Conservation (phyloP, 2,329 filamentous ascomycete genomes). For the Monilinia laxa region DNA sequence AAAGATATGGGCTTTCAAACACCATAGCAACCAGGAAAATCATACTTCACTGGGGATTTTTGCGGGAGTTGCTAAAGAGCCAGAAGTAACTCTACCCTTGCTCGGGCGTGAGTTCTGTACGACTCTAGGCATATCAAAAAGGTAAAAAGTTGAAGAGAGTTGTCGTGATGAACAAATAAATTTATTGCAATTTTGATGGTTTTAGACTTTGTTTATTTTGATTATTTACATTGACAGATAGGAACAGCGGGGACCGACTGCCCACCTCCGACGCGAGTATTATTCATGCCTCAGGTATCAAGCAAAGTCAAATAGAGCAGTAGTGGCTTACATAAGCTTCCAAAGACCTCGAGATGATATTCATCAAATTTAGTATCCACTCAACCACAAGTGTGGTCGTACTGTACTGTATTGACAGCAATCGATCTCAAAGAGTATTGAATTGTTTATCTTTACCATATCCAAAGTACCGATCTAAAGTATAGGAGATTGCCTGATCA, state of each 20-base stretch:
- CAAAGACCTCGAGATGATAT: no score
- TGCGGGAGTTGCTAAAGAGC: slow-evolving; percentile 38
- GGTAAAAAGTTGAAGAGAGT: neutral
- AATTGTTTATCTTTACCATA: no score
- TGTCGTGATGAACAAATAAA: neutral
- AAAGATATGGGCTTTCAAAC: slow-evolving; percentile 4
- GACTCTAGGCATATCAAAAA: slow-evolving; percentile 53
- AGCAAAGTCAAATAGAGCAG: neutral
- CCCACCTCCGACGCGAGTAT: neutral
- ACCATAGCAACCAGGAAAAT: slow-evolving; percentile 17
- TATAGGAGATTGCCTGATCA: no score
- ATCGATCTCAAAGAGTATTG: no score
- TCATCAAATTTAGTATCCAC: no score
- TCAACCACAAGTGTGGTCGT: no score
- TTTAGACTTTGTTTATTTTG: slow-evolving; percentile 21
- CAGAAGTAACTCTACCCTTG: slow-evolving; percentile 45
- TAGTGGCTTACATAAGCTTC: no score
- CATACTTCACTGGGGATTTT: slow-evolving; percentile 43
- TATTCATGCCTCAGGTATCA: neutral
- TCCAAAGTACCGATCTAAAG: no score
- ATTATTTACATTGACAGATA: slow-evolving; percentile 16
- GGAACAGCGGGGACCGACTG: neutral
- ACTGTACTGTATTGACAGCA: no score
- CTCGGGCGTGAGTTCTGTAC: slow-evolving; percentile 47
- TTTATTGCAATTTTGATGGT: neutral